Base-by-base conservation (phyloP, 129 eudicot genomes). In the Logfia minima region DNA sequence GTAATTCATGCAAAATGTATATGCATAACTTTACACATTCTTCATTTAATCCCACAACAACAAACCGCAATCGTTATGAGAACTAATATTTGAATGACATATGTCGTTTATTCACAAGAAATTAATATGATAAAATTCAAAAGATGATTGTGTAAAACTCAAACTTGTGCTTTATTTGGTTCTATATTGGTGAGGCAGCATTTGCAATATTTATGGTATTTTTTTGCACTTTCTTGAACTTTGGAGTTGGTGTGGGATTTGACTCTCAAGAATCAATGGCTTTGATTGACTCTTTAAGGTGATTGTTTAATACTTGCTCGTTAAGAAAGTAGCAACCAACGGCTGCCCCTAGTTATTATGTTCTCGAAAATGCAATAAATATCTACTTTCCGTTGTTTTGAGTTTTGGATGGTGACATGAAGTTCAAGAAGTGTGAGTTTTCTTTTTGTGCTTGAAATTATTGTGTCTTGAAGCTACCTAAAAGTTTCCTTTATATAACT, bases 301-400 rank as follows among this genome's bases (percentile, higher is more conserved):
- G 76, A 58, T 81, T 58, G 80, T 81, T 81, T 75, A 67, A 41
- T 81, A 75, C 84, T 81, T 81, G 66, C 76, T 67, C 71, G 16
- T 59, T 81, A 81, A 81, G 84, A 60, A 81, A 81, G 84, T 26
- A 68, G 63, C 75, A 74, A 74, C 66, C 75, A 74, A 74, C 66
- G 72, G 66, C 68, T 72, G 43, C 65, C 24, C 62, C 26, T 26
- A 72, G 31, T 35, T 51, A 55, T 19, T 66, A 69, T 71, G 41
- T 58, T 78, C 70, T 78, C 45, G 56, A 71, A 10, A 62, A 61
- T 71, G 28, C 70, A 35, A 35, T 58, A 24, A 23, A 23, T 1
- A 14, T 59, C 24, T 24, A 7, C 17, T 23, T 11, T 28, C 14
- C 24, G 2, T 32, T 60, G 34, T 66, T 35, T 78, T 71, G 59